Base-by-base conservation (phyloP, 352 stramenopile genomes). In the Pythium plurisporium region DNA sequence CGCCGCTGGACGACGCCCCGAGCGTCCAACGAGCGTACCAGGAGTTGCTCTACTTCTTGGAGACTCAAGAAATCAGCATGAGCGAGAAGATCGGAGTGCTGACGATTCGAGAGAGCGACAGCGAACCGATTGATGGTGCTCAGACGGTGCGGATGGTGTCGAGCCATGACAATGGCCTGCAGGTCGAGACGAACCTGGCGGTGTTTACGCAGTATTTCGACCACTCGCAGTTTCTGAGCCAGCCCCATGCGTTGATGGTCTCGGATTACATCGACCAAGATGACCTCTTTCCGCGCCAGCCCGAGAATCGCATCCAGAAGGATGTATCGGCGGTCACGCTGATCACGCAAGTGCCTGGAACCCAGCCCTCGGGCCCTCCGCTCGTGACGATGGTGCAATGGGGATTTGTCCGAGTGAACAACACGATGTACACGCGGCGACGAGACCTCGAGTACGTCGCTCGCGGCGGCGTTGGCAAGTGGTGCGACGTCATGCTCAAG, bases 191-290 rank as follows among this genome's bases (percentile, higher is more conserved):
- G 1, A 63, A 63, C 17, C 5, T 57, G 12, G 46, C 40, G 2
- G 12, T 38, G 20, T 51, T 63, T 8, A 34, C 31, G 1, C 5
- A 63, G 2, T 63, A 37, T 44, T 53, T 40, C 23, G 22, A 37
- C 2, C 14, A n/a, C 1, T 63, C 55, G 0, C 46, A 56, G 12
- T 19, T 50, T 17, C 37, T 63, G 11, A 15, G 37, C 0, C 36
- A 43, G 15, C 55, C 55, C 7, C 41, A 63, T n/a, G 55, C 23
- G 5, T 17, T 57, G 0, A 11, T 73, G 12, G 66, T 65, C 2
- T 55, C 67, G 40, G 68, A 77, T 45, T 66, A 31, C 7, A 58
- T 77, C 12, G 72, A 73, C 14, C 64, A 64, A 27, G 69, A 80
- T 31, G 66, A 80, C 1, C 31, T 74, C 46, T 65, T 73, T 14